phyloP scores from a whole-genome alignment of 2,329 filamentous ascomycete species.

The Nigrospora osmanthi region DNA sequence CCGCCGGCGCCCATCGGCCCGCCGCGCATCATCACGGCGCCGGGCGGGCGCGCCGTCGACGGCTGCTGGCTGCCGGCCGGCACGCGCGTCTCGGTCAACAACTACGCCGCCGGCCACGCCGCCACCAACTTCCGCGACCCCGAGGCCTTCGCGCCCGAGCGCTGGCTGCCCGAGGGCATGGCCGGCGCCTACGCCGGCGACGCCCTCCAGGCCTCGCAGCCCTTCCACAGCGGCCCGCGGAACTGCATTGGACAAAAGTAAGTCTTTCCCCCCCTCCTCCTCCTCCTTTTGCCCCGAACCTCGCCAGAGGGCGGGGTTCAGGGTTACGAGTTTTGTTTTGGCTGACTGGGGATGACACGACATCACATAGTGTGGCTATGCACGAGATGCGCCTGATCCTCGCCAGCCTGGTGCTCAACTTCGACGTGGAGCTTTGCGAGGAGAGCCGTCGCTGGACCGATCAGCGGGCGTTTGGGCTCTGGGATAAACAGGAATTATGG shows the following conservation, averaged over 20 bases:
- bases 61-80: conserved; percentile 8
- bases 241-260: conserved; percentile 11
- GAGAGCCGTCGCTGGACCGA: background rate
- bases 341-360: too few relatives aligned
- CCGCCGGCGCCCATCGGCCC: conserved; percentile 11
- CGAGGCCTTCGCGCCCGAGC: conserved; percentile 9
- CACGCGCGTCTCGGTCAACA: conserved; percentile 10
- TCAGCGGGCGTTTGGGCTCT: background rate
- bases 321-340: too few relatives aligned
- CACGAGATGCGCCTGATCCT: background rate
- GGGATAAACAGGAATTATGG: background rate
- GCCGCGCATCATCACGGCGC: conserved; percentile 9
- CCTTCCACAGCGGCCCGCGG: conserved; percentile 7
- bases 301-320: too few relatives aligned
- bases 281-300: too few relatives aligned
- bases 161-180: conserved; percentile 7
- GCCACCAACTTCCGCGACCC: conserved; percentile 4
- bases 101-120: conserved; percentile 8
- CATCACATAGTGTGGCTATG: background rate
- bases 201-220: conserved; percentile 6
- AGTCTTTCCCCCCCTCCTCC: background rate
- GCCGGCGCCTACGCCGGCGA: background rate
- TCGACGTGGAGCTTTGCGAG: background rate
- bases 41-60: conserved; percentile 12
- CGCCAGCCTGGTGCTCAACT: background rate